phyloP scores from a whole-genome alignment of 2,329 filamentous ascomycete species.

The Stemphylium vesicarium region DNA sequence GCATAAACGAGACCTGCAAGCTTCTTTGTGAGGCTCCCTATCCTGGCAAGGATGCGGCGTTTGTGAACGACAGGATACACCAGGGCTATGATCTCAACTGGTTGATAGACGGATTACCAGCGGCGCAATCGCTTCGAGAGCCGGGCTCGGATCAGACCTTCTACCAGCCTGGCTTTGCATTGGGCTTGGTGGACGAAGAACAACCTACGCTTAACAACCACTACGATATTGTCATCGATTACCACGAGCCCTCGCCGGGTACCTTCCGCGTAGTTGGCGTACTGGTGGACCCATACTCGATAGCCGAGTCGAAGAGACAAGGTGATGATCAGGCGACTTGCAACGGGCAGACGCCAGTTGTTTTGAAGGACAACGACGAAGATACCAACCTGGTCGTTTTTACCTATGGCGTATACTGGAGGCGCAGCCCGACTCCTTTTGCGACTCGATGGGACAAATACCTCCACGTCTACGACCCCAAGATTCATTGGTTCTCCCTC shows the following conservation, averaged over 20 bases:
- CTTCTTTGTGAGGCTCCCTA: slow-evolving; percentile 74
- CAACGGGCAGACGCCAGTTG: slow-evolving; percentile 63
- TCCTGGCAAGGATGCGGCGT: slow-evolving; percentile 70
- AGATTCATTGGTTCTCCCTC: slow-evolving; percentile 99
- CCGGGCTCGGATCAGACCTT: slow-evolving; percentile 77
- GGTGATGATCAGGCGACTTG: slow-evolving; percentile 68
- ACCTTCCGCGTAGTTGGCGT: slow-evolving; percentile 91
- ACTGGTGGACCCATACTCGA: slow-evolving; percentile 81
- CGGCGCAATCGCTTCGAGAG: slow-evolving; percentile 82
- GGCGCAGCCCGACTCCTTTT: slow-evolving; percentile 82
- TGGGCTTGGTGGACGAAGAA: slow-evolving; percentile 66
- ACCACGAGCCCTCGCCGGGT: slow-evolving; percentile 76
- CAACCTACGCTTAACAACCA: slow-evolving; percentile 83
- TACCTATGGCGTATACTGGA: slow-evolving; percentile 94
- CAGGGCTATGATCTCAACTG: slow-evolving; percentile 93
- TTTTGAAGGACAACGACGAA: slow-evolving; percentile 67
- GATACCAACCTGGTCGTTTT: slow-evolving; percentile 71
- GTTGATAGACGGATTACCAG: slow-evolving; percentile 92
- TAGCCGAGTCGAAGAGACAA: slow-evolving; percentile 62
- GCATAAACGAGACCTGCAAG: slow-evolving; percentile 85
- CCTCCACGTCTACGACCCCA: slow-evolving; percentile 93
- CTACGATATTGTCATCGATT: slow-evolving; percentile 92
- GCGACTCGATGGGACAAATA: slow-evolving; percentile 99
- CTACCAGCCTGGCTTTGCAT: slow-evolving; percentile 88
- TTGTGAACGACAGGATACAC: slow-evolving; percentile 81